Percentiles rank a stretch among this genome's conserved stretches.
phyloP scores from a whole-genome alignment of 2,329 filamentous ascomycete species.

The Drechslerella dactyloides region DNA sequence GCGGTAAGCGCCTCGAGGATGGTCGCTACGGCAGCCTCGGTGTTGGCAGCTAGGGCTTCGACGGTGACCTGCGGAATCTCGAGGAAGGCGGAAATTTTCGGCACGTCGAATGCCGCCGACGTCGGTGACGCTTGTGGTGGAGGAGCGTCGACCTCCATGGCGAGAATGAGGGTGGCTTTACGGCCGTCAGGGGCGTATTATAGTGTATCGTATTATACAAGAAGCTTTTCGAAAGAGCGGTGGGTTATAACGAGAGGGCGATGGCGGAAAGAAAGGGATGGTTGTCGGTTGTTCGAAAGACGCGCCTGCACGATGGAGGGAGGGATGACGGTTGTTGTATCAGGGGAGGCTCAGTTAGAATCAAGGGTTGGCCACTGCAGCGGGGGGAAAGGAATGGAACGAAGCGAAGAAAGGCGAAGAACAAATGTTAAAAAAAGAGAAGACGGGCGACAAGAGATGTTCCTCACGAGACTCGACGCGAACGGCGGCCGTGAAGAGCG shows the following conservation, averaged over 20 bases:
- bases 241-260: not conserved
- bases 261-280: not conserved
- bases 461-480: conserved; percentile 32
- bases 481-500: conserved; percentile 28
- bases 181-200: not conserved
- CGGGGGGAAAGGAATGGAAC: conserved; percentile 22
- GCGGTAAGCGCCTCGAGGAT: conserved; percentile 75
- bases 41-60: conserved; percentile 58
- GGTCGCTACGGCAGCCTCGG: conserved; percentile 75
- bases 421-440: not conserved
- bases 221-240: too few relatives aligned
- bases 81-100: conserved; percentile 54
- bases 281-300: conserved; percentile 27
- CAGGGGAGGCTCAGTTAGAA: conserved; percentile 18
- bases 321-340: conserved; percentile 39
- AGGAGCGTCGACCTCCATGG: conserved; percentile 50
- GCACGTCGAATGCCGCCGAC: conserved; percentile 48
- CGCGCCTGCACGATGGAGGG: conserved; percentile 47
- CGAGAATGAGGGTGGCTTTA: not conserved
- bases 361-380: conserved; percentile 19
- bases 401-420: conserved; percentile 26
- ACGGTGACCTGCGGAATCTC: conserved; percentile 52
- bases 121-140: conserved; percentile 37
- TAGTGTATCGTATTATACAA: too few relatives aligned
- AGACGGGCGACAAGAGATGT: not conserved